Conservation (phyloP, 2,329 filamentous ascomycete species). For the Pezicula rhizophila region DNA sequence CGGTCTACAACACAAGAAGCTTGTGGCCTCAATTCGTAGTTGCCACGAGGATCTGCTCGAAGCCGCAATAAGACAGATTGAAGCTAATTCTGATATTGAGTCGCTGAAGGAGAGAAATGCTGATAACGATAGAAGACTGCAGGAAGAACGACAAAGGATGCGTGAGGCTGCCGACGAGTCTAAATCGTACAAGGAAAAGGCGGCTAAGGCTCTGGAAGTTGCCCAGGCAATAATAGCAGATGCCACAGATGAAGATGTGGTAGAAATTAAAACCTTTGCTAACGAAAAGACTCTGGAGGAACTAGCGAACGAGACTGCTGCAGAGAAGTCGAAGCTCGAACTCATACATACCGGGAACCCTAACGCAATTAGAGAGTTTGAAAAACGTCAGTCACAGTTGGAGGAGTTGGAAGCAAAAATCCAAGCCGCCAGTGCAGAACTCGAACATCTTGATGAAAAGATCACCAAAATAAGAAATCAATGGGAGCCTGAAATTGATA, state of each 20-base stretch:
- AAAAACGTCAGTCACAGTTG: conserved; percentile 66
- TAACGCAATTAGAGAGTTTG: conserved; percentile 70
- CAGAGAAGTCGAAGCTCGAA: conserved; percentile 69
- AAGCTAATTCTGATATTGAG: conserved; percentile 75
- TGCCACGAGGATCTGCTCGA: conserved; percentile 62
- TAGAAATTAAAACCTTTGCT: conserved; percentile 32
- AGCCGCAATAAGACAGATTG: conserved; percentile 64
- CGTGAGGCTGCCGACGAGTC: conserved; percentile 31
- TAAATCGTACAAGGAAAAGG: conserved; percentile 32
- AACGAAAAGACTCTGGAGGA: conserved; percentile 51
- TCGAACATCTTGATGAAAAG: conserved; percentile 48
- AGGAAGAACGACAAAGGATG: conserved; percentile 37
- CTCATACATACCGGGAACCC: conserved; percentile 75
- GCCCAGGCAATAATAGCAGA: conserved; percentile 25
- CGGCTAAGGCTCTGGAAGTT: conserved; percentile 33
- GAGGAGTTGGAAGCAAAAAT: conserved; percentile 55
- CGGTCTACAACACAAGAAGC: conserved; percentile 46
- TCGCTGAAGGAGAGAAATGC: conserved; percentile 61
- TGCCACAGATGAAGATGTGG: conserved; percentile 29
- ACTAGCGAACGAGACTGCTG: conserved; percentile 67
- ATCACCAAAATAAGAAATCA: conserved; percentile 61
- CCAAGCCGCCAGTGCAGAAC: conserved; percentile 44
- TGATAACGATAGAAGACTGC: conserved; percentile 48
- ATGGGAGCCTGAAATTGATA: conserved; percentile 83
- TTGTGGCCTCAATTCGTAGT: conserved; percentile 55